Base-by-base conservation (phyloP, 148 eudicot species). In the Diospyros kaki region DNA sequence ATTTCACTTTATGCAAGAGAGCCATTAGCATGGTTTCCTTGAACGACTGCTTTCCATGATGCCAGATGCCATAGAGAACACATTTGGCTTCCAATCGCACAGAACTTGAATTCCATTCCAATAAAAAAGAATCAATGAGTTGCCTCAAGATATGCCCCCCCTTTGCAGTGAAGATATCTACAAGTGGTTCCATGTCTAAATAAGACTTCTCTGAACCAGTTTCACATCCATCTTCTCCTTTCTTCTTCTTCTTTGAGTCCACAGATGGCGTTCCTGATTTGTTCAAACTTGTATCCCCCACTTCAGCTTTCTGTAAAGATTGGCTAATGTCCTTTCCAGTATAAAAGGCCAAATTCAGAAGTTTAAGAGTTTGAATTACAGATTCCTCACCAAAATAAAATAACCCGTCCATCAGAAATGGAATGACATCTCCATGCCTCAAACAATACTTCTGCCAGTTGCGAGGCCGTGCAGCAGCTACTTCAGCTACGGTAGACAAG, bases 401-500 rank as follows among this genome's bases (percentile, higher is more conserved):
- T 75, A 88, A 76, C 79, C 97, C 96, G 71, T 89, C 94, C 84
- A 93, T 76, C 83, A 96, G 84, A 81, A 87, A 91, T 52, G 93
- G 83, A 45, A 96, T 82, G 74, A 96, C 87, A 79, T 96, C 99
- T 41, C 83, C 88, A 86, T 96, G 89, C 85, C 89, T 87, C 83
- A 91, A 81, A 83, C 98, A 91, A 77, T 93, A 93, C 83, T 96
- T 96, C 82, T 96, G 99, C 99, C 99, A 96, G 76, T 96, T 96
- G 78, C 99, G 86, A 76, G 98, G 99, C 66, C 99, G 92, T 68
- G 99, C 90, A 78, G 91, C 83, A 81, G 99, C 94, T 66, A 96
- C 98, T 84, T 96, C 99, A 75, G 98, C 94, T 84, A 96, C 85
- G 43, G 93, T 86, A 65, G 95, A 81, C 82, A 96, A 82, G 73